These are phyloP conservation scores for Suillus variegatus DNA, from an alignment of 768 basidiomycete genomes.

Conservation along the genomic window DNA sequence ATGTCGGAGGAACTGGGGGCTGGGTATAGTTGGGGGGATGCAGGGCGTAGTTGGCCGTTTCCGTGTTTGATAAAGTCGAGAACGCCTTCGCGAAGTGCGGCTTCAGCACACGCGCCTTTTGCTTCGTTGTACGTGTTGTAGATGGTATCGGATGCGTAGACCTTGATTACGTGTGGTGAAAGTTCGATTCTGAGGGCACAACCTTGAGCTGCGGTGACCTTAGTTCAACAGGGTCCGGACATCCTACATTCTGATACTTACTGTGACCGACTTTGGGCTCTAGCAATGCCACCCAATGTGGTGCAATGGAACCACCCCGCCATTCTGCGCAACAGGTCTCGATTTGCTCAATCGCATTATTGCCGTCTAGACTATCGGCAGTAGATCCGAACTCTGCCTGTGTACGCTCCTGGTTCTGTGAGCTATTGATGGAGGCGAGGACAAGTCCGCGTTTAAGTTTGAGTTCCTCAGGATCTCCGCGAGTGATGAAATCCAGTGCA, in stretches of 20 bases:
- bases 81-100: constrained; percentile 54
- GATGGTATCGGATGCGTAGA: constrained; percentile 51
- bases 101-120: constrained; percentile 51
- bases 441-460: constrained; percentile 36
- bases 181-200: constrained; percentile 58
- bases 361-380: background rate
- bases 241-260: constrained; percentile 26
- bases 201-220: constrained; percentile 44
- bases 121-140: constrained; percentile 47
- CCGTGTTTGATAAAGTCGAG: constrained; percentile 60
- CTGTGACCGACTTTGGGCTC: constrained; percentile 47
- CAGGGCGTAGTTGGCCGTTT: constrained; percentile 49
- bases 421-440: constrained; percentile 27
- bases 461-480: constrained; percentile 42
- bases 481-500: constrained; percentile 57
- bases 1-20: constrained; percentile 11
- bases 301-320: constrained; percentile 51
- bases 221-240: constrained; percentile 2
- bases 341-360: constrained; percentile 42
- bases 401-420: constrained; percentile 21
- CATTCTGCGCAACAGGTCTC: constrained; percentile 56
- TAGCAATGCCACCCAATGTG: constrained; percentile 53
- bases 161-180: constrained; percentile 46
- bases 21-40: constrained; percentile 20
- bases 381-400: background rate